Conservation (phyloP, 2,329 filamentous ascomycete genomes). For the Davidsoniella neocaledoniae region DNA sequence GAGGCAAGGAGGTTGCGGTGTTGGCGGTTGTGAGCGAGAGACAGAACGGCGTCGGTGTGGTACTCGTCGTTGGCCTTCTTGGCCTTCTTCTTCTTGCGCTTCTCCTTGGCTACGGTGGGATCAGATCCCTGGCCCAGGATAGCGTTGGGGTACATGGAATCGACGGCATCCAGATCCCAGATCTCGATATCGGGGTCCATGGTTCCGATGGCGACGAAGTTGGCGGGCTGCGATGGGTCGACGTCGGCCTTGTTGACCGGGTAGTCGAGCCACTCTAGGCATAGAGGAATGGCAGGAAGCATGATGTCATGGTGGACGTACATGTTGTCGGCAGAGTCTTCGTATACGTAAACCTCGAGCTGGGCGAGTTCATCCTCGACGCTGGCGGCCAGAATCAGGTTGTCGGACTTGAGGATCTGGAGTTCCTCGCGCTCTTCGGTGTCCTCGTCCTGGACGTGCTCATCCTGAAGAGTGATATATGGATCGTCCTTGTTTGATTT, state of each 20-base stretch:
- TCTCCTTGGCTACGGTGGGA: constrained; percentile 40
- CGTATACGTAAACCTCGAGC: constrained; percentile 93
- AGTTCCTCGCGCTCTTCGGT: constrained; percentile 76
- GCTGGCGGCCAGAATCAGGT: constrained; percentile 79
- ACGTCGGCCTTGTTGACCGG: constrained; percentile 57
- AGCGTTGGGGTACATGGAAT: constrained; percentile 96
- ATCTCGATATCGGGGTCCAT: constrained; percentile 98
- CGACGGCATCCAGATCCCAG: constrained; percentile 90
- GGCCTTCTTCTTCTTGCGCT: constrained; percentile 76
- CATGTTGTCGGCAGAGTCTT: constrained; percentile 86
- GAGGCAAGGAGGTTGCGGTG: constrained; percentile 91
- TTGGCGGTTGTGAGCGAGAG: constrained; percentile 78
- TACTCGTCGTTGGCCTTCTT: constrained; percentile 81
- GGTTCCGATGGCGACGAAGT: constrained; percentile 88
- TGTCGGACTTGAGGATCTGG: constrained; percentile 83
- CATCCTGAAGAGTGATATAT: constrained; percentile 76
- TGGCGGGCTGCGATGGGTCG: constrained; percentile 53
- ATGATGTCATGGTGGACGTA: constrained; percentile 99
- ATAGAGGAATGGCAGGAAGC: constrained; percentile 89
- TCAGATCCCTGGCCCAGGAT: constrained; percentile 64
- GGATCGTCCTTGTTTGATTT: constrained; percentile 88
- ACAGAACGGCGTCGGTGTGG: constrained; percentile 85
- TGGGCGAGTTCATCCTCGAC: constrained; percentile 95
- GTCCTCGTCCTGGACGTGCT: constrained; percentile 55
- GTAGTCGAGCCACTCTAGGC: constrained; percentile 87